Conservation (phyloP, 139 green algal genomes). For the Coelastrella sp. region DNA sequence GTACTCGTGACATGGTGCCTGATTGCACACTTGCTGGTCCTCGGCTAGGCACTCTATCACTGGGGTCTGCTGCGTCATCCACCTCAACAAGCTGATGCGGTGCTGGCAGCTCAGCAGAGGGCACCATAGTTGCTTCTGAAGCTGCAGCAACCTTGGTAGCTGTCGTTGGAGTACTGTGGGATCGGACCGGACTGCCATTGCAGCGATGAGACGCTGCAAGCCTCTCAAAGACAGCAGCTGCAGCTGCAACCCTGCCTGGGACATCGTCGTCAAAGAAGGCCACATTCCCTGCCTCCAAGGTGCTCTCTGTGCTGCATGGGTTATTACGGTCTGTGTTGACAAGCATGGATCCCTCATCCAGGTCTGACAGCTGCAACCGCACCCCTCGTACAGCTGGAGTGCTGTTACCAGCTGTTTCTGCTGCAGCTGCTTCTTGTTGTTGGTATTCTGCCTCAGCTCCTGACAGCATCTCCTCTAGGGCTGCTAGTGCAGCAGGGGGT, state of each 20-base stretch:
- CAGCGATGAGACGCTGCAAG: background rate
- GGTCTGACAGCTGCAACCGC: background rate
- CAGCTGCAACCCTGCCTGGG: conserved; percentile 11
- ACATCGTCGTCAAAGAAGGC: background rate
- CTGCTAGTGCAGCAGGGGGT: conserved; percentile 19
- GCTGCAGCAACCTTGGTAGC: conserved; percentile 6
- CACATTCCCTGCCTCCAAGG: background rate
- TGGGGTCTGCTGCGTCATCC: background rate
- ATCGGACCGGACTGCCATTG: background rate
- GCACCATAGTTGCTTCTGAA: background rate
- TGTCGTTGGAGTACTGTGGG: background rate
- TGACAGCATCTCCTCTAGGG: conserved; percentile 10
- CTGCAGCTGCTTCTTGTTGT: background rate
- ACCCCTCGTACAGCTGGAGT: background rate
- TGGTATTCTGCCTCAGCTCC: background rate
- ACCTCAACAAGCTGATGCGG: background rate
- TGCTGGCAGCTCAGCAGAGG: background rate
- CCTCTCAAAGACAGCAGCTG: conserved; percentile 33
- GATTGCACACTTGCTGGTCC: background rate
- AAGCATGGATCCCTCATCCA: background rate
- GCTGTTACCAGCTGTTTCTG: background rate
- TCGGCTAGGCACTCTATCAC: too few species aligned
- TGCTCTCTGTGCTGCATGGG: conserved; percentile 7
- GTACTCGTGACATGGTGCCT: background rate
- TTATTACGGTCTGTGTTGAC: background rate